Conservation (phyloP, 306 rosid species). For the Vigna reflexopilosa region DNA sequence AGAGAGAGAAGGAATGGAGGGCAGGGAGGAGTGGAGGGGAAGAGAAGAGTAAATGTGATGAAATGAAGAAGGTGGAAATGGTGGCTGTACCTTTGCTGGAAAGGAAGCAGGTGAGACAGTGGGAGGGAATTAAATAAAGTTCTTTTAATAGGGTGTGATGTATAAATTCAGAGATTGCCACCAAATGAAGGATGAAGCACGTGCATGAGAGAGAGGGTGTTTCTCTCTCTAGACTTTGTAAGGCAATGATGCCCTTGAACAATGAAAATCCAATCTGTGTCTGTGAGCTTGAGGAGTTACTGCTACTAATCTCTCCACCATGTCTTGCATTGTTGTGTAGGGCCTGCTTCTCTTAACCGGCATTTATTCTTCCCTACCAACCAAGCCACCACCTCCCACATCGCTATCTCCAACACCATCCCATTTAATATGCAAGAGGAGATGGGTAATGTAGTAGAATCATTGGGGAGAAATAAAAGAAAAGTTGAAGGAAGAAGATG, state of each 20-base stretch:
- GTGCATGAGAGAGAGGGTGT: slow-evolving; percentile 57
- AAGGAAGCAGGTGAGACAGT: slow-evolving; percentile 66
- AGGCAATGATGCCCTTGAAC: slow-evolving; percentile 47
- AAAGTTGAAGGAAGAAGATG: not conserved
- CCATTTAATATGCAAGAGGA: slow-evolving; percentile 33
- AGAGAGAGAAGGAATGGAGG: slow-evolving; percentile 54
- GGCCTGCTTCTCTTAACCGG: slow-evolving; percentile 53
- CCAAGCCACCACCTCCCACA: slow-evolving; percentile 49
- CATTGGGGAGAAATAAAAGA: not conserved
- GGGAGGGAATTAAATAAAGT: slow-evolving; percentile 65
- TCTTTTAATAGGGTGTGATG: slow-evolving; percentile 38
- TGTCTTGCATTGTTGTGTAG: slow-evolving; percentile 51
- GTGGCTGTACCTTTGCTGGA: slow-evolving; percentile 73
- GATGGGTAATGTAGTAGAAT: slow-evolving; percentile 13
- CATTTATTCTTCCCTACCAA: slow-evolving; percentile 88
- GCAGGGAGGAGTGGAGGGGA: slow-evolving; percentile 47
- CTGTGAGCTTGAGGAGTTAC: slow-evolving; percentile 21
- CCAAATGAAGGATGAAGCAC: slow-evolving; percentile 73
- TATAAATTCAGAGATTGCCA: slow-evolving; percentile 65
- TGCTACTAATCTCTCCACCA: not conserved
- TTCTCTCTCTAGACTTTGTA: slow-evolving; percentile 21
- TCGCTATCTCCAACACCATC: slow-evolving; percentile 46
- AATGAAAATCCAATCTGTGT: slow-evolving; percentile 48
- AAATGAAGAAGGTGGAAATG: slow-evolving; percentile 48
- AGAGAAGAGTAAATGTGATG: slow-evolving; percentile 26